phyloP scores from a whole-genome alignment of 2,329 filamentous ascomycete genomes.

The Xylariales sp. region DNA sequence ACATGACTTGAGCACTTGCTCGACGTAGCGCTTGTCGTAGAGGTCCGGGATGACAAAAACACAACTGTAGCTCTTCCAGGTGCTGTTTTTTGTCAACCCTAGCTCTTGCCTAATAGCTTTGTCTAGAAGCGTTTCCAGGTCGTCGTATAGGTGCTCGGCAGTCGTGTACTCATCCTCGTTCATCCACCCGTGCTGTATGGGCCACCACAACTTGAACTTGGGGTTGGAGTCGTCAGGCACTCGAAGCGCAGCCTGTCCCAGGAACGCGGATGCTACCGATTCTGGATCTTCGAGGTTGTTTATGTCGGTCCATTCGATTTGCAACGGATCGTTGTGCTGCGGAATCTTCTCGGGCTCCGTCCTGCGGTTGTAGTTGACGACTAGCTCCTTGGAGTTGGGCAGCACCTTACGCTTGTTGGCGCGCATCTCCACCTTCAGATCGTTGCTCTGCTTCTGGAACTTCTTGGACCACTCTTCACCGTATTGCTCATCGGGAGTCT shows the following conservation, averaged over 20 bases:
- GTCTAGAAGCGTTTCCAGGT: slow-evolving; percentile 83
- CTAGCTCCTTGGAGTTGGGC: slow-evolving; percentile 95
- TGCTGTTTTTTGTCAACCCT: slow-evolving; percentile 69
- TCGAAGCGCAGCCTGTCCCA: slow-evolving; percentile 75
- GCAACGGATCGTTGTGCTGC: slow-evolving; percentile 89
- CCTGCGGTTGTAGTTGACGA: slow-evolving; percentile 88
- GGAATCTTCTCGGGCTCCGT: slow-evolving; percentile 82
- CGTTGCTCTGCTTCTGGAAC: slow-evolving; percentile 78
- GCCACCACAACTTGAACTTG: slow-evolving; percentile 91
- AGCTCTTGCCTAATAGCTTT: slow-evolving; percentile 83
- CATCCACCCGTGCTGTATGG: slow-evolving; percentile 78
- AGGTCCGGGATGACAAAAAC: slow-evolving; percentile 97
- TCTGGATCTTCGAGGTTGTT: slow-evolving; percentile 62
- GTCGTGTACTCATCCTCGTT: slow-evolving; percentile 86
- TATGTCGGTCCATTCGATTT: slow-evolving; percentile 93
- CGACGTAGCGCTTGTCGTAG: slow-evolving; percentile 92
- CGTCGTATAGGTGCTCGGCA: slow-evolving; percentile 76
- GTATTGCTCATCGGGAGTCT: slow-evolving; percentile 72
- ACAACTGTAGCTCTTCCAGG: slow-evolving; percentile 88
- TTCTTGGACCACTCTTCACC: slow-evolving; percentile 74
- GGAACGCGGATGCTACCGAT: slow-evolving; percentile 59
- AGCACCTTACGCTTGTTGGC: slow-evolving; percentile 90
- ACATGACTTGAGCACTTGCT: slow-evolving; percentile 76
- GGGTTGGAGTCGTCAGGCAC: slow-evolving; percentile 87
- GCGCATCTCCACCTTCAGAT: slow-evolving; percentile 87